Base-by-base conservation (phyloP, 331 rosid genomes). In the Dryas integrifolia region DNA sequence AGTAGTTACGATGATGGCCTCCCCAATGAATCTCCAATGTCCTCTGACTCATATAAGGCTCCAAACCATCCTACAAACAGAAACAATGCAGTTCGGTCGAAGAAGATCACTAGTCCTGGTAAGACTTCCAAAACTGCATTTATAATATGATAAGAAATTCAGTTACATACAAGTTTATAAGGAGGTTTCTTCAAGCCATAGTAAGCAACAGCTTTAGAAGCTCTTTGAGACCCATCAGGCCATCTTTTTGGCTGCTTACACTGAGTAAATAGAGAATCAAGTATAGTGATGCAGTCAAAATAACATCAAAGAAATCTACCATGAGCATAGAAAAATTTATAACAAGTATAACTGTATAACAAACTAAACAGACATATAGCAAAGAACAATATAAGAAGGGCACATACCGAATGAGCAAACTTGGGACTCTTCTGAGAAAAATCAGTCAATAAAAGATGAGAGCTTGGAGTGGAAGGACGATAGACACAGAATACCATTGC, bases 131-230 rank as follows among this genome's bases (percentile, higher is more conserved):
- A n/a, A 15, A 53, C 10, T 53, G 26, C 58, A 30, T 30, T 30
- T 30, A 30, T 30, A 2, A 30, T 30, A 30, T 30, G 35, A 30
- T 30, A 30, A 30, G 35, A 1, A 30, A 30, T 30, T 30, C 35
- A 30, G 35, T 30, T 30, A 30, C 35, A 88, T 73, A 94, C 97
- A 77, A 85, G 90, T 79, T 85, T 86, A 79, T 85, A 94, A 38
- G 97, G 97, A 13, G 97, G 98, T 30, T 88, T 84, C 90, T 79
- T 91, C 88, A 91, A 82, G 82, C 96, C 92, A 77, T 91, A 85
- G 82, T 86, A 91, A 76, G 89, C 85, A 47, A 71, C 74, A 67
- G 86, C 79, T 72, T 82, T 84, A 45, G 76, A 81, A 82, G 86
- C 79, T 77, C 88, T 78, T 47, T 73, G 62, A 46, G 81, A 72